Evolutionary conservation across 352 stramenopile genomes (phyloP).

Genomic region (Phytophthora podocarpi): DNA sequence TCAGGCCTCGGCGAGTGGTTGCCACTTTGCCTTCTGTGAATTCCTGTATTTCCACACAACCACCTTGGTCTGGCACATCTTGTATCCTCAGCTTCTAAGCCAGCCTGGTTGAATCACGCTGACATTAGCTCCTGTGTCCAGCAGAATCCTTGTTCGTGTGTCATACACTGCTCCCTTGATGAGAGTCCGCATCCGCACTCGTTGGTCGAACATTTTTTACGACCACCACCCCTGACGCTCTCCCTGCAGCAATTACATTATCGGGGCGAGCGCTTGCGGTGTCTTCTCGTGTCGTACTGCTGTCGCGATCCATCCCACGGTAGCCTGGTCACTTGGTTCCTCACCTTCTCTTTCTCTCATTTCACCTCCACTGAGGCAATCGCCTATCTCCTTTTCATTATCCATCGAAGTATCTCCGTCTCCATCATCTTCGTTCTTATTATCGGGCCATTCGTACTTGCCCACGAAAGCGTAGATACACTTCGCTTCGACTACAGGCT

Average conservation of each 20-base stretch:
- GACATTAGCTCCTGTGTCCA: neutral
- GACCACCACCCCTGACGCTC: slow-evolving; percentile 5
- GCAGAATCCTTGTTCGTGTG: neutral
- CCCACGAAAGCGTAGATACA: slow-evolving; percentile 2
- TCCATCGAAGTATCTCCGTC: no score
- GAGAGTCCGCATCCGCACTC: neutral
- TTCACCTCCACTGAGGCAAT: neutral
- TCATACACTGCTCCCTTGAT: neutral
- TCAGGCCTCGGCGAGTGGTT: neutral
- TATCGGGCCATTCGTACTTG: neutral
- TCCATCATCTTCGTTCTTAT: slow-evolving; percentile 3
- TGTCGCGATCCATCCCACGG: no score
- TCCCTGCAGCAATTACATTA: neutral
- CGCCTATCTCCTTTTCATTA: slow-evolving; percentile 2
- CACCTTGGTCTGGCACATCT: neutral
- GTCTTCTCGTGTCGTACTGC: no score
- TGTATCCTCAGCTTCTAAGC: no score
- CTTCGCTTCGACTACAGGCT: no score
- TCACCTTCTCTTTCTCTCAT: neutral
- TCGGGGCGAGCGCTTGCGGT: neutral
- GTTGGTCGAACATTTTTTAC: neutral
- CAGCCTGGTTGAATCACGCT: no score
- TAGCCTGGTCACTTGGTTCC: no score
- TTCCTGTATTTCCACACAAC: neutral
- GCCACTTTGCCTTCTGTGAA: neutral